Conservation (phyloP, 257 asterid genomes). For the Plantago major region DNA sequence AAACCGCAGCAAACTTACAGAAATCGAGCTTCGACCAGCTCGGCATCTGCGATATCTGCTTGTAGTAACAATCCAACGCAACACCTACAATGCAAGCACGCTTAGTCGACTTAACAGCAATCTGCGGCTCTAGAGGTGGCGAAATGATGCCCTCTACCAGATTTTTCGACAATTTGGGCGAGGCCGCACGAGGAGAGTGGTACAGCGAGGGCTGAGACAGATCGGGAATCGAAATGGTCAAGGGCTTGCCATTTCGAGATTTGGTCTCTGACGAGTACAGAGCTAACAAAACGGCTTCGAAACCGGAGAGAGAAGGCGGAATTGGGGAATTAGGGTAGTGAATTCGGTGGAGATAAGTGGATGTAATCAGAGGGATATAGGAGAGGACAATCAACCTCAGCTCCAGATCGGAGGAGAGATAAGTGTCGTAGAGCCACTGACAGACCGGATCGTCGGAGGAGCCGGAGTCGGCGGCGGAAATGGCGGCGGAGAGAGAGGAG, state of each 20-base stretch:
- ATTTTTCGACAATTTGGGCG: background rate
- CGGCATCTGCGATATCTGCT: conserved; percentile 90
- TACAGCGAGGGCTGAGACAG: conserved; percentile 87
- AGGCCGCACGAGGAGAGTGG: conserved; percentile 57
- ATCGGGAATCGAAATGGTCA: conserved; percentile 70
- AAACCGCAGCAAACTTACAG: conserved; percentile 54
- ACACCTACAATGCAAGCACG: conserved; percentile 88
- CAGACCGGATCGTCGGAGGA: conserved; percentile 72
- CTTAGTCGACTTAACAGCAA: conserved; percentile 84
- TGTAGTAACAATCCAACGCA: conserved; percentile 76
- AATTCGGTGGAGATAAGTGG: conserved; percentile 65
- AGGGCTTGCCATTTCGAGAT: conserved; percentile 69
- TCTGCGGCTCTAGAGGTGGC: conserved; percentile 76
- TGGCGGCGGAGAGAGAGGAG: conserved; percentile 51
- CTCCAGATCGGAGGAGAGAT: conserved; percentile 65
- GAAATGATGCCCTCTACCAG: conserved; percentile 55
- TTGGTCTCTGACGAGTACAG: conserved; percentile 70
- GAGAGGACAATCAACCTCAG: conserved; percentile 83
- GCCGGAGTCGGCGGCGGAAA: conserved; percentile 83
- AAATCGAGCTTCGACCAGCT: conserved; percentile 82
- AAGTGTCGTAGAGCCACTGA: conserved; percentile 94
- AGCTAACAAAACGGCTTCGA: conserved; percentile 85
- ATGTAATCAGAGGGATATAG: conserved; percentile 54
- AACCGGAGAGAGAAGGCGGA: conserved; percentile 57
- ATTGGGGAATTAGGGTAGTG: conserved; percentile 37